Base-by-base conservation (phyloP, 345 rosid genomes). In the Cochlearia excelsa region DNA sequence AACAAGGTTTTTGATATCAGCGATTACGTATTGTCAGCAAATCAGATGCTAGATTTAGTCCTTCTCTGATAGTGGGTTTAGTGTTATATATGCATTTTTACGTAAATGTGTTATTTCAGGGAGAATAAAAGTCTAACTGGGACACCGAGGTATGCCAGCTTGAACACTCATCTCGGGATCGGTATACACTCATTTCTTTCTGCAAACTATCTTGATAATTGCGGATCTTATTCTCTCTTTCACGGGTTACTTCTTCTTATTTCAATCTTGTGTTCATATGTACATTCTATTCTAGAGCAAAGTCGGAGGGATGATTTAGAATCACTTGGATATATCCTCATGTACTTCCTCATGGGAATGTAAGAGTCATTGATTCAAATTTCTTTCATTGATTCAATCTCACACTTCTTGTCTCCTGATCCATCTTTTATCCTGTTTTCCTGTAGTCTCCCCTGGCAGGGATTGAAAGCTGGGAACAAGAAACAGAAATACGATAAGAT, bases 111-210 rank as follows among this genome's bases (percentile, higher is more conserved):
- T 51, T 3, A 41, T 78, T 16, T 63, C 81, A 93, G 99, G 78
- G 99, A 94, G 71, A 94, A 94, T 70, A 94, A 94, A 71, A 87
- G 84, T 72, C 75, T 94, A 66, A 90, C 84, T 9, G 97, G 99
- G 68, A 94, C 99, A 60, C 95, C 99, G 41, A 85, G 99, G 83
- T 94, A 94, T 80, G 99, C 99, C 30, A 94, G 99, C 88, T 85
- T 85, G 95, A 90, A 90, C 69, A 94, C 99, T 72, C 99, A 94
- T 80, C 81, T 94, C 30, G 99, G 99, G 51, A 94, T 94, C 61
- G 99, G 99, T 93, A 75, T 56, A 69, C 23, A 16, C 56, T 34
- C 50, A 4, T 44, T 5, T 54, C 54, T 16, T 35, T 56, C 33
- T 9, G 2, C 7, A 52, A 9, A 51, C 26, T 28, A 30, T 43